These are phyloP conservation scores for Kuraishia molischiana DNA, from an alignment of 805 yeast genomes.

Conservation along the genomic window DNA sequence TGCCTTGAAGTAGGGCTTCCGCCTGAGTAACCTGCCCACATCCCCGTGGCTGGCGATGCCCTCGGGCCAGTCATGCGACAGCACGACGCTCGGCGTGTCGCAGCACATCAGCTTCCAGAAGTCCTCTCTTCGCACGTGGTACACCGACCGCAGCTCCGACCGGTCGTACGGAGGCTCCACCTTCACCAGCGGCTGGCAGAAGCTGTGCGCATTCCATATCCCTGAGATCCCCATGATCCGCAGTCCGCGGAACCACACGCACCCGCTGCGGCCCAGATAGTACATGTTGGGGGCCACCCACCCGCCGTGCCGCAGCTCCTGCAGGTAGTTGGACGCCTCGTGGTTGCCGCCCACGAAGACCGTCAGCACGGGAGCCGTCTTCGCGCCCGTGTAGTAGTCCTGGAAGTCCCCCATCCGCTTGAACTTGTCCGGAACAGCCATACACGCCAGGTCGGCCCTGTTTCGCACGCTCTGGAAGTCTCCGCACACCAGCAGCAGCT, in stretches of 20 bases:
- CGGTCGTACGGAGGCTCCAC: constrained; percentile 34
- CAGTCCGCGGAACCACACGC: constrained; percentile 65
- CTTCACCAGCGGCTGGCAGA: constrained; percentile 27
- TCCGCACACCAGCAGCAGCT: constrained; percentile 73
- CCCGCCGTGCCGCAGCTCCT: constrained; percentile 75
- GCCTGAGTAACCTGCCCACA: constrained; percentile 31
- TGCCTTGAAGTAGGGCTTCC: constrained; percentile 56
- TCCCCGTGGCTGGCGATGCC: constrained; percentile 65
- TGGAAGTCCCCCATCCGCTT: constrained; percentile 70
- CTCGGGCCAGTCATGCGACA: constrained; percentile 94
- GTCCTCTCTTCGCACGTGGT: constrained; percentile 66
- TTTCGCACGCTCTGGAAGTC: constrained; percentile 82
- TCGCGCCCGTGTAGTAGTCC: constrained; percentile 51
- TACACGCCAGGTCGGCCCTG: constrained; percentile 50
- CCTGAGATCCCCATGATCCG: constrained; percentile 82
- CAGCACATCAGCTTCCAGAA: constrained; percentile 44
- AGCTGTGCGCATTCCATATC: constrained; percentile 51
- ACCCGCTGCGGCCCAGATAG: constrained; percentile 72
- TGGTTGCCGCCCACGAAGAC: constrained; percentile 93
- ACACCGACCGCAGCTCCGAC: constrained; percentile 43
- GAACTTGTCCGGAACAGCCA: constrained; percentile 77
- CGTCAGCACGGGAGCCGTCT: constrained; percentile 65
- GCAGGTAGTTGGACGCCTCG: constrained; percentile 73
- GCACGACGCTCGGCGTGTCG: constrained; percentile 23
- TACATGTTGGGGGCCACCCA: constrained; percentile 88